phyloP scores from a whole-genome alignment of 495 filamentous ascomycete genomes.

The Penicillium samsonianum region DNA sequence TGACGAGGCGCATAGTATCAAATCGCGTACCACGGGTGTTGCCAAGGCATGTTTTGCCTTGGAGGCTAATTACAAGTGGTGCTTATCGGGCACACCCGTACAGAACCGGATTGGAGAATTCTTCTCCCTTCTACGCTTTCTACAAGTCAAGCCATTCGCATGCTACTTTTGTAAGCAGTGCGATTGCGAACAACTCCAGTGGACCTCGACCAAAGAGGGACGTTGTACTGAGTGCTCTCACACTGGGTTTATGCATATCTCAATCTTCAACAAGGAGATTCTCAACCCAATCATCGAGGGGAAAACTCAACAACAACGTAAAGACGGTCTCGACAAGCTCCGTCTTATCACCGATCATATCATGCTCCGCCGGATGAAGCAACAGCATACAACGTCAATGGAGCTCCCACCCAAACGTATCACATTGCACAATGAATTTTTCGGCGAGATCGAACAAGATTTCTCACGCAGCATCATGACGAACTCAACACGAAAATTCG shows the following conservation, averaged over 20 bases:
- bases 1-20: conserved; percentile 96
- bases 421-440: conserved; percentile 87
- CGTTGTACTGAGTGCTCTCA: conserved; percentile 67
- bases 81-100: conserved; percentile 88
- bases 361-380: conserved; percentile 92
- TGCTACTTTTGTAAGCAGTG: conserved; percentile 91
- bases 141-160: conserved; percentile 83
- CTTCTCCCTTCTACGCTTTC: conserved; percentile 89
- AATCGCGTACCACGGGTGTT: conserved; percentile 80
- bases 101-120: conserved; percentile 98
- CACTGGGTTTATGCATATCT: conserved; percentile 80
- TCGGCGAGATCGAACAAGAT: conserved; percentile 91
- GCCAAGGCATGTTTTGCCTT: conserved; percentile 94
- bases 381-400: conserved; percentile 88
- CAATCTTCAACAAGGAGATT: conserved; percentile 93
- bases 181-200: conserved; percentile 76
- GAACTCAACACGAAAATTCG: conserved; percentile 80
- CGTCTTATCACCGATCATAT: conserved; percentile 83
- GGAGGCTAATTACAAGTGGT: conserved; percentile 86
- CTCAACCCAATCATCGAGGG: conserved; percentile 69
- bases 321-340: conserved; percentile 73
- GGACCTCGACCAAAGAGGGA: conserved; percentile 69
- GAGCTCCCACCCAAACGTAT: conserved; percentile 95
- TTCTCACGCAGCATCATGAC: conserved; percentile 96
- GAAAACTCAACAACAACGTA: conserved; percentile 51